A percentile compares a stretch with the other conserved stretches of the same genome.
phyloP scores from a whole-genome alignment of 176 grass and related monocot genomes.

The Bonia amplexicaulis region DNA sequence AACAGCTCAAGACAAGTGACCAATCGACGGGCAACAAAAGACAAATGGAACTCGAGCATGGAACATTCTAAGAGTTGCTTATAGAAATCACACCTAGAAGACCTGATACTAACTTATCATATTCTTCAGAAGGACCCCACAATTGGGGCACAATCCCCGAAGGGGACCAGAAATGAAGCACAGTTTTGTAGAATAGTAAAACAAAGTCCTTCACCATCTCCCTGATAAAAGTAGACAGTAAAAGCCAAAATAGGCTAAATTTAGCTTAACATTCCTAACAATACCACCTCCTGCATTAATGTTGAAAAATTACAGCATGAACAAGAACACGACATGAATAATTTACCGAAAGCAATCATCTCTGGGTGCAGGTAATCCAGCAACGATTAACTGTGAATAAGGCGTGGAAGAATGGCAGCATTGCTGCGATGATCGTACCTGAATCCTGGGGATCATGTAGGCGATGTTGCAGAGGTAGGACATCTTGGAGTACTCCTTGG shows the following conservation, averaged over 20 bases:
- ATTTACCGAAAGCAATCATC: neutral
- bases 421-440: conserved; percentile 38
- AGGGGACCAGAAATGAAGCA: neutral
- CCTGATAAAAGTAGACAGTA: neutral
- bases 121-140: neutral
- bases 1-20: neutral
- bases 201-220: neutral
- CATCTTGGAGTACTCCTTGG: conserved; percentile 61
- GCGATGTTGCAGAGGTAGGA: conserved; percentile 81
- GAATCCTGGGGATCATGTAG: conserved; percentile 66
- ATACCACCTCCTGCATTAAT: conserved; percentile 4
- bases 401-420: neutral
- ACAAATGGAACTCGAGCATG: neutral
- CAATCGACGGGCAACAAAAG: neutral
- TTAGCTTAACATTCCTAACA: conserved; percentile 4
- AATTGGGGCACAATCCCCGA: neutral
- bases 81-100: neutral
- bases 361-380: neutral
- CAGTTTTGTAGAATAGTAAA: neutral
- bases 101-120: neutral
- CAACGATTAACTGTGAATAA: neutral
- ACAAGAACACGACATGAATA: neutral
- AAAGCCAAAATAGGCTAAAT: conserved; percentile 21
- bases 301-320: conserved; percentile 10
- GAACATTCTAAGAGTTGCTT: neutral